Evolutionary conservation across 768 basidiomycete species (phyloP).

Genomic region (Sporobolomyces roseus): DNA sequence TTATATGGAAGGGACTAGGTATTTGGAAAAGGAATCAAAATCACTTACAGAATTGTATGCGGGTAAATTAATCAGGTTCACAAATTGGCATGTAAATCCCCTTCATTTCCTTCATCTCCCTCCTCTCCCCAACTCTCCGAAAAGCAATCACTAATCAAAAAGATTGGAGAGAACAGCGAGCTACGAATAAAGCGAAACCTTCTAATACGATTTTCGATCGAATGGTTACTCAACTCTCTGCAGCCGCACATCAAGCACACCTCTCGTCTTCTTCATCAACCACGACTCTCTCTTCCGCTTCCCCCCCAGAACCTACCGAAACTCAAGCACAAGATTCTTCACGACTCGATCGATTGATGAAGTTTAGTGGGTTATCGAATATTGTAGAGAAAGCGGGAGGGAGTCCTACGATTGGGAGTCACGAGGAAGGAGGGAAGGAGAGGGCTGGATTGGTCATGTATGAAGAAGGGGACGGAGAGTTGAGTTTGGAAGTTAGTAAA

Average conservation of each 20-base stretch:
- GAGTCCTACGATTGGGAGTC: slow-evolving; percentile 38
- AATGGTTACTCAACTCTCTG: slow-evolving; percentile 81
- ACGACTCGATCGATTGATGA: slow-evolving; percentile 47
- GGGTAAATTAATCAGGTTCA: slow-evolving; percentile 66
- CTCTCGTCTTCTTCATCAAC: slow-evolving; percentile 48
- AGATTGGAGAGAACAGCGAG: too few relatives aligned
- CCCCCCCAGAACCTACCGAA: too few relatives aligned
- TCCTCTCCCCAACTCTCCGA: background rate
- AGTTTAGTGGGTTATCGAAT: slow-evolving; percentile 70
- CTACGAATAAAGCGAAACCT: slow-evolving; percentile 58
- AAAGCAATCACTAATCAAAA: too few relatives aligned
- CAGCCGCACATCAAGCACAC: slow-evolving; percentile 64
- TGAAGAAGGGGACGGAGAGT: slow-evolving; percentile 79
- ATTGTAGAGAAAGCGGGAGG: slow-evolving; percentile 31
- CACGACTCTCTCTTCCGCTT: background rate
- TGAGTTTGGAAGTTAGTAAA: slow-evolving; percentile 73
- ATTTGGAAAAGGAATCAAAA: slow-evolving; percentile 85
- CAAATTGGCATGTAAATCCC: slow-evolving; percentile 84
- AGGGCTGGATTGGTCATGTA: slow-evolving; percentile 53
- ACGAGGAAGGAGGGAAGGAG: slow-evolving; percentile 54
- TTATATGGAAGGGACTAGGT: slow-evolving; percentile 84
- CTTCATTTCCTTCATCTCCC: background rate
- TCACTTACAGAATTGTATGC: slow-evolving; percentile 76
- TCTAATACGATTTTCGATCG: slow-evolving; percentile 69
- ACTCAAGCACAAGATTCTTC: slow-evolving; percentile 36